These are phyloP conservation scores for Ichthyophthirius multifiliis DNA, from an alignment of 169 alveolate genomes.

Conservation along the genomic window DNA sequence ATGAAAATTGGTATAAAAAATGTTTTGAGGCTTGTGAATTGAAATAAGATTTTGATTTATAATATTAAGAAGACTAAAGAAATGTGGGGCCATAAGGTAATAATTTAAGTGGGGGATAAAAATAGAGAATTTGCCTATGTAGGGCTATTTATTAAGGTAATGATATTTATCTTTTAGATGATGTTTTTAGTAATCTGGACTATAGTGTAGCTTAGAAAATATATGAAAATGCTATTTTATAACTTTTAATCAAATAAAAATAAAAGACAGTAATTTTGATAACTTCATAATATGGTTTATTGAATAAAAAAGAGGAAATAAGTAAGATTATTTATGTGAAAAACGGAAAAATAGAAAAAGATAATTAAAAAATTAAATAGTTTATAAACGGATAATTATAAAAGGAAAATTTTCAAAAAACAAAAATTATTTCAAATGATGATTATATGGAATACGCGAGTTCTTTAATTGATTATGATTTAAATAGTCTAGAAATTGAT, in stretches of 20 bases:
- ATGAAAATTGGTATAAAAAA: conserved; percentile 37
- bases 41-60: conserved; percentile 41
- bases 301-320: conserved; percentile 13
- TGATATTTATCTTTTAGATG: conserved; percentile 56
- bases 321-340: conserved; percentile 5
- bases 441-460: background rate
- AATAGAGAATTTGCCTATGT: conserved; percentile 44
- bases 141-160: conserved; percentile 49
- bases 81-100: conserved; percentile 54
- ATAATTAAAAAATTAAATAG: conserved; percentile 4
- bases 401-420: conserved; percentile 15
- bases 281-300: conserved; percentile 24
- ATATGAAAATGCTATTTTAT: conserved; percentile 38
- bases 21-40: conserved; percentile 42
- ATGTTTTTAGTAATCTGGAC: conserved; percentile 48
- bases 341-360: conserved; percentile 1
- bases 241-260: conserved; percentile 25
- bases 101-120: conserved; percentile 54
- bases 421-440: background rate
- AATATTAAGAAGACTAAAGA: conserved; percentile 39
- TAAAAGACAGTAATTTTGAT: conserved; percentile 33
- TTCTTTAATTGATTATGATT: background rate
- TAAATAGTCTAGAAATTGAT: background rate
- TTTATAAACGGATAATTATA: conserved; percentile 11
- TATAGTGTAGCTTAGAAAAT: conserved; percentile 45